Evolutionary conservation across 768 basidiomycete species (phyloP).

Genomic region (Porphyrellus cyaneotinctus): DNA sequence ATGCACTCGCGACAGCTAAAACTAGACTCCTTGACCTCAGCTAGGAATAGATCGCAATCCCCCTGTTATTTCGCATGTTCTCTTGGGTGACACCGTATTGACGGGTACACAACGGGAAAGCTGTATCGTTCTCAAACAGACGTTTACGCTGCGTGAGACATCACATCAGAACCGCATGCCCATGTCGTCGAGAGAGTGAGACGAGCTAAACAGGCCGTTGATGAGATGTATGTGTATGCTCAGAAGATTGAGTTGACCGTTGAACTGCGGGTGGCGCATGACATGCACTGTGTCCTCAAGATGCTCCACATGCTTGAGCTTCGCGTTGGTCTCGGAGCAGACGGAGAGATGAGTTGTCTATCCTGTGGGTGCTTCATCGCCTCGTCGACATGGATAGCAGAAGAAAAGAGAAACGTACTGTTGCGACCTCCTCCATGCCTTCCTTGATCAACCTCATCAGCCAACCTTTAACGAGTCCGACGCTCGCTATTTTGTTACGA

Average conservation of each 20-base stretch:
- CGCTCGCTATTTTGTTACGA: slow-evolving; percentile 83
- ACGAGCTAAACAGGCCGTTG: slow-evolving; percentile 50
- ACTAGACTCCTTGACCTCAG: slow-evolving; percentile 67
- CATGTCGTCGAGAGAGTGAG: neutral
- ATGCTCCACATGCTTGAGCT: slow-evolving; percentile 77
- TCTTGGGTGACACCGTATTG: slow-evolving; percentile 88
- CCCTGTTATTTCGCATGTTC: slow-evolving; percentile 81
- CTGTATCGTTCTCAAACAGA: slow-evolving; percentile 80
- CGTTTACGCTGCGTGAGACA: slow-evolving; percentile 48
- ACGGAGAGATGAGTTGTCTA: slow-evolving; percentile 77
- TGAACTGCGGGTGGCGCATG: slow-evolving; percentile 86
- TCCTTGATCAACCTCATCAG: slow-evolving; percentile 73
- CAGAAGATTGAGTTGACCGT: slow-evolving; percentile 87
- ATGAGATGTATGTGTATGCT: slow-evolving; percentile 96
- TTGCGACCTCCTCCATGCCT: slow-evolving; percentile 71
- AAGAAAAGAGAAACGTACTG: slow-evolving; percentile 45
- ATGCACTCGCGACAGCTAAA: slow-evolving; percentile 68
- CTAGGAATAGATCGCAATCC: slow-evolving; percentile 76
- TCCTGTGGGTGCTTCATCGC: slow-evolving; percentile 50
- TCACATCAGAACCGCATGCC: neutral
- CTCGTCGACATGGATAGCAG: neutral
- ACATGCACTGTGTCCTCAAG: slow-evolving; percentile 76
- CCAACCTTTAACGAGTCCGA: slow-evolving; percentile 92
- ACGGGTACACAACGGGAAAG: slow-evolving; percentile 86
- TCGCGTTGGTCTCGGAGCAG: slow-evolving; percentile 74